Percentiles rank a stretch among this genome's conserved stretches.
Evolutionary conservation across 495 filamentous ascomycete species (phyloP).

Genomic region (Hapsidospora chrysogenum): DNA sequence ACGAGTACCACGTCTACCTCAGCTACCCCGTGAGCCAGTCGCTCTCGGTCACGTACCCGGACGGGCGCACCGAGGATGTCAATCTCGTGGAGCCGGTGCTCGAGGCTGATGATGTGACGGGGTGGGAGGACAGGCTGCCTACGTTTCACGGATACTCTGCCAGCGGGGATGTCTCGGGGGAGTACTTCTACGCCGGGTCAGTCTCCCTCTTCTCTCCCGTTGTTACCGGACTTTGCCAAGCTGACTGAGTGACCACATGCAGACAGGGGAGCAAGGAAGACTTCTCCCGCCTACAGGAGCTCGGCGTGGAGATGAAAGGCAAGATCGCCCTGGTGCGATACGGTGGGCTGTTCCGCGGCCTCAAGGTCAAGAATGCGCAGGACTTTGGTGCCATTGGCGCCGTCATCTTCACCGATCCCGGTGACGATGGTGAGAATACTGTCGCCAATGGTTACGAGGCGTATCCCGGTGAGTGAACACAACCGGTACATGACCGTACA

Average conservation of each 20-base stretch:
- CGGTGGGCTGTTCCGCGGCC: constrained; percentile 68
- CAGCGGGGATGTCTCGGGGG: constrained; percentile 72
- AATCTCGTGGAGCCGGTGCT: constrained; percentile 66
- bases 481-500: no score
- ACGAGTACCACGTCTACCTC: constrained; percentile 73
- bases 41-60: constrained; percentile 53
- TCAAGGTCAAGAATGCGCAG: constrained; percentile 86
- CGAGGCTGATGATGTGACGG: constrained; percentile 61
- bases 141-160: constrained; percentile 94
- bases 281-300: constrained; percentile 63
- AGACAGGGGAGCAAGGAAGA: constrained; percentile 71
- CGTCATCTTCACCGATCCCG: constrained; percentile 75
- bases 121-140: constrained; percentile 57
- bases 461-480: constrained; percentile 58
- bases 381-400: constrained; percentile 82
- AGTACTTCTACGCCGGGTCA: constrained; percentile 68
- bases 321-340: constrained; percentile 84
- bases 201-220: no score
- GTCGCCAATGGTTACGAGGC: constrained; percentile 61
- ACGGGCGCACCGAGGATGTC: constrained; percentile 21
- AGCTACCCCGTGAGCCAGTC: constrained; percentile 77
- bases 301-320: constrained; percentile 58
- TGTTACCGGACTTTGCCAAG: no score
- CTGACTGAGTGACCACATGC: no score
- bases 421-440: constrained; percentile 68